A percentile compares a stretch with the other conserved stretches of the same genome.
Evolutionary conservation across 768 basidiomycete genomes (phyloP).

Genomic region (Lyophyllum decastes): DNA sequence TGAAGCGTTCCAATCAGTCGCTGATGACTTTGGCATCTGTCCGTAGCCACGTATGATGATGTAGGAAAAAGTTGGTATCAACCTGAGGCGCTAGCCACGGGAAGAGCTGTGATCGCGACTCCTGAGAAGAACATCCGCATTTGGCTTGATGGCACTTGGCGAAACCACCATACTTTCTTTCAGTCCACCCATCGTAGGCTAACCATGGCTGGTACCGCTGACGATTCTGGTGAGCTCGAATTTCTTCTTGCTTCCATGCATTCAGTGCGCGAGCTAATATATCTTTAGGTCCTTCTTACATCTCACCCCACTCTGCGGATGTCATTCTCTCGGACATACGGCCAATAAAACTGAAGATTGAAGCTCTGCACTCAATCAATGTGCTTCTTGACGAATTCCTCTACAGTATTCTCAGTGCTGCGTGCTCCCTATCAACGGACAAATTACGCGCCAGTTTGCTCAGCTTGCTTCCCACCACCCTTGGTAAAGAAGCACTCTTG

Average conservation of each 20-base stretch:
- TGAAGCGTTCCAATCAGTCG: neutral
- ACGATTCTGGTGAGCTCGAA: slow-evolving; percentile 38
- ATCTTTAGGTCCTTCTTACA: slow-evolving; percentile 66
- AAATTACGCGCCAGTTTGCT: slow-evolving; percentile 72
- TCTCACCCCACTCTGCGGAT: slow-evolving; percentile 84
- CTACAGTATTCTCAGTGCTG: slow-evolving; percentile 64
- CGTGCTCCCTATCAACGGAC: slow-evolving; percentile 73
- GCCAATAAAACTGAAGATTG: slow-evolving; percentile 80
- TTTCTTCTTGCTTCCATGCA: slow-evolving; percentile 2
- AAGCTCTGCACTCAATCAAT: slow-evolving; percentile 81
- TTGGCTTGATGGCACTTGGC: slow-evolving; percentile 5
- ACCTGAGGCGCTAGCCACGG: neutral
- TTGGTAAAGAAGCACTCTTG: slow-evolving; percentile 89
- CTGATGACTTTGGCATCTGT: neutral
- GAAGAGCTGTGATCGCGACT: neutral
- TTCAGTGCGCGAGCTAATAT: slow-evolving; percentile 6
- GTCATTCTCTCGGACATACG: slow-evolving; percentile 91
- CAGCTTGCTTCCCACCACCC: slow-evolving; percentile 70
- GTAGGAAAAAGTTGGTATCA: neutral
- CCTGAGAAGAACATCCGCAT: slow-evolving; percentile 15
- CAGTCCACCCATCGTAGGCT: neutral
- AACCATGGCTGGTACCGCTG: slow-evolving; percentile 45
- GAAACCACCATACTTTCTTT: slow-evolving; percentile 2
- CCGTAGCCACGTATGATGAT: neutral
- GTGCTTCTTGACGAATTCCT: slow-evolving; percentile 84